phyloP scores from a whole-genome alignment of 768 basidiomycete genomes.

The Serendipita vermifera region DNA sequence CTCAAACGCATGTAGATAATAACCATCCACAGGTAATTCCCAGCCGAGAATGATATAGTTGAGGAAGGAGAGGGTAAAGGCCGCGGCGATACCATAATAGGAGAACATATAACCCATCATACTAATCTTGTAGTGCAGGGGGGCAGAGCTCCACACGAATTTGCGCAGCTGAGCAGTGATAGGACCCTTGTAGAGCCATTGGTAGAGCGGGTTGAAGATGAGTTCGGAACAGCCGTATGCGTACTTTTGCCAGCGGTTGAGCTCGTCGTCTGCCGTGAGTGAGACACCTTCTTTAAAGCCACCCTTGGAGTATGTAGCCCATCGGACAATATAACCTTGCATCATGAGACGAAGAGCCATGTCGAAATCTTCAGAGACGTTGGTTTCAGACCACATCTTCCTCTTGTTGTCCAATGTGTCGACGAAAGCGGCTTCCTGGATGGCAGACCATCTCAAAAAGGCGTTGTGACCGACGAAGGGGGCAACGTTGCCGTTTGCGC shows the following conservation, averaged over 20 bases:
- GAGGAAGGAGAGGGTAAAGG: constrained; percentile 19
- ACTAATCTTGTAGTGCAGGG: constrained; percentile 12
- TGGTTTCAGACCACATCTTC: constrained; percentile 74
- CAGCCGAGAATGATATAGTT: constrained; percentile 23
- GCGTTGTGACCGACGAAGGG: constrained; percentile 84
- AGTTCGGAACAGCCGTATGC: constrained; percentile 21
- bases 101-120: constrained; percentile 13
- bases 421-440: constrained; percentile 72
- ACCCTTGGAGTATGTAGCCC: constrained; percentile 27
- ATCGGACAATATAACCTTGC: constrained; percentile 15
- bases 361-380: constrained; percentile 75
- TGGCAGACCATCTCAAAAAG: constrained; percentile 78
- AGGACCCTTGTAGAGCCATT: constrained; percentile 24
- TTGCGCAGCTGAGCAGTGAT: constrained; percentile 19
- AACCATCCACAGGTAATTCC: constrained; percentile 17
- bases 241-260: constrained; percentile 31
- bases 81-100: constrained; percentile 18
- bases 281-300: constrained; percentile 32
- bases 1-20: constrained; percentile 14
- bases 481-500: constrained; percentile 69
- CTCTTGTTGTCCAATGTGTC: constrained; percentile 49
- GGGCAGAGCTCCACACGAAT: constrained; percentile 8
- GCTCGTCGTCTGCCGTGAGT: constrained; percentile 29
- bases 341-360: constrained; percentile 55
- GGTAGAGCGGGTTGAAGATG: constrained; percentile 25